Percentiles rank a stretch among this genome's conserved stretches.
phyloP scores from a whole-genome alignment of 2,329 filamentous ascomycete species.

The Sporothrix sp. region DNA sequence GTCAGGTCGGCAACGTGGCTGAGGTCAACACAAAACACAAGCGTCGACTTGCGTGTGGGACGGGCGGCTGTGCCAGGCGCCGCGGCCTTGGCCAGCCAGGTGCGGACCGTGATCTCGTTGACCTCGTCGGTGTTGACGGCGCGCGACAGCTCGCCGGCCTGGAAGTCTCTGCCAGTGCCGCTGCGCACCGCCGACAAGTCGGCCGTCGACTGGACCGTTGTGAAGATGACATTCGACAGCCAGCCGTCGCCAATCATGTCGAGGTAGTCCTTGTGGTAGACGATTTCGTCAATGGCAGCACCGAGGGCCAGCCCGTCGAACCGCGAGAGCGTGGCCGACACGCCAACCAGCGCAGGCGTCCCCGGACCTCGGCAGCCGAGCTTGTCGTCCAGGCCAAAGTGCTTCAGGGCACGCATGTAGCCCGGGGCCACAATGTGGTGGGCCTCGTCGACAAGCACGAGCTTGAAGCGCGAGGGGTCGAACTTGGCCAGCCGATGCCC shows the following conservation, averaged over 20 bases:
- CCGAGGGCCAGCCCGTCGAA: slow-evolving; percentile 79
- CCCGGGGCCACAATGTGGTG: slow-evolving; percentile 86
- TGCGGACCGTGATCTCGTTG: slow-evolving; percentile 76
- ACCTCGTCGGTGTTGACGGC: slow-evolving; percentile 73
- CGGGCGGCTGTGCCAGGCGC: background rate
- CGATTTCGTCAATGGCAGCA: slow-evolving; percentile 83
- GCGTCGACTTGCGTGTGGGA: slow-evolving; percentile 56
- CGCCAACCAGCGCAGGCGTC: slow-evolving; percentile 68
- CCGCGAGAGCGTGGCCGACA: slow-evolving; percentile 66
- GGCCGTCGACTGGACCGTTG: slow-evolving; percentile 74
- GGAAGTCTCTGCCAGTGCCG: slow-evolving; percentile 66
- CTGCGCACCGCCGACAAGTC: slow-evolving; percentile 64
- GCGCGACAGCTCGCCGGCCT: slow-evolving; percentile 62
- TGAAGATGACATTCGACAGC: slow-evolving; percentile 88
- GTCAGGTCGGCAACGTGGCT: slow-evolving; percentile 70
- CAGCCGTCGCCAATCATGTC: slow-evolving; percentile 76
- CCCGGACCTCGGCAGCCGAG: slow-evolving; percentile 29
- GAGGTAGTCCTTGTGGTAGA: slow-evolving; percentile 73
- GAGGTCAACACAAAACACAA: slow-evolving; percentile 91
- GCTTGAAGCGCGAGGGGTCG: slow-evolving; percentile 69
- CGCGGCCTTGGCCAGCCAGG: slow-evolving; percentile 71
- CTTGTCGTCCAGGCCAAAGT: slow-evolving; percentile 58
- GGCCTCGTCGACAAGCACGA: slow-evolving; percentile 89
- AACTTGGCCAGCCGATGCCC: slow-evolving; percentile 66
- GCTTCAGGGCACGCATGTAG: slow-evolving; percentile 64